Base-by-base conservation (phyloP, 805 yeast species). In the Nakazawaea wickerhamii region DNA sequence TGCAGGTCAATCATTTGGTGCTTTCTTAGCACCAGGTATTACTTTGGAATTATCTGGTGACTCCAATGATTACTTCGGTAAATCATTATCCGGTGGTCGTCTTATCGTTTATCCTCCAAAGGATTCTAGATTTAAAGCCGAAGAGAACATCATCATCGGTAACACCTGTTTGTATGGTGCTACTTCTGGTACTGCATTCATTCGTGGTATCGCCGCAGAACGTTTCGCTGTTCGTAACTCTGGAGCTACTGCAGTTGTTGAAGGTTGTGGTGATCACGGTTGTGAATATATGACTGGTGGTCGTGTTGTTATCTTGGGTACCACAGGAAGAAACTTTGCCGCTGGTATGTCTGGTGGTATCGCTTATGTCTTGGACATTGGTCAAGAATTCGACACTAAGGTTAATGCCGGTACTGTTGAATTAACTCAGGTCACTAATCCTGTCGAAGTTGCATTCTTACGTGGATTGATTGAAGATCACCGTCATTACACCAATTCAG, bases 261-360 rank as follows among this genome's bases (percentile, higher is more conserved):
- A 91, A 67, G 96, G 96, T 59, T 82, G 86, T 50, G 99, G 99
- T 70, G 96, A 91, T 64, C 97, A 91, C 63, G 99, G 99, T 40
- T 91, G 97, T 70, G 99, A 91, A 68, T 91, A 91, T 69, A 91
- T 91, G 99, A 90, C 98, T 54, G 98, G 99, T 63, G 99, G 99
- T 61, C 80, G 98, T 56, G 96, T 93, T 48, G 88, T 91, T 59
- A 89, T 91, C 37, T 75, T 91, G 53, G 96, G 97, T 36, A 68
- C 80, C 46, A 86, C 96, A 55, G 97, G 96, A 46, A 79, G 97
- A 50, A 83, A 89, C 71, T 85, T 85, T 61, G 96, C 86, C 48
- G 96, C 99, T 44, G 99, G 99, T 72, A 93, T 93, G 84, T 90
- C 97, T 55, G 99, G 99, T 67, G 99, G 99, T 79, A 91, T 93